Percentiles rank a stretch among this genome's conserved stretches.
These are phyloP conservation scores for Marasmius sp. DNA, from an alignment of 1,284 basidiomycete genomes.

Conservation along the genomic window DNA sequence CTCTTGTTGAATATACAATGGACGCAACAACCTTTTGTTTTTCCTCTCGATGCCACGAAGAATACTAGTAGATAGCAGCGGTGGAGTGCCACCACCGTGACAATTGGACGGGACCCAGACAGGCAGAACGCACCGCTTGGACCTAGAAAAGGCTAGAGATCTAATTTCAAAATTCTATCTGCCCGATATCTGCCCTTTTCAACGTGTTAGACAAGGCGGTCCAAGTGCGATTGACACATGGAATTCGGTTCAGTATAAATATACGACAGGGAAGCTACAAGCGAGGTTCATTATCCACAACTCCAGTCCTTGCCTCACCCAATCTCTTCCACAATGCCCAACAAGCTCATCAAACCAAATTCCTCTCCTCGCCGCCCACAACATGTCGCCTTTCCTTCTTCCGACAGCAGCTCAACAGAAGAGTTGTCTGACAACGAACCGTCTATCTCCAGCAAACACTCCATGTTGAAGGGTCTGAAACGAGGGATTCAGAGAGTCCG, in stretches of 20 bases:
- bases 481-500: neutral
- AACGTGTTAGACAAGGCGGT: neutral
- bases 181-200: neutral
- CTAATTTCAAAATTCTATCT: no score
- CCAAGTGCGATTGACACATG: neutral
- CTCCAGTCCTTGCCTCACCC: neutral
- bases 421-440: neutral
- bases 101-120: neutral
- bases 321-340: neutral
- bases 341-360: neutral
- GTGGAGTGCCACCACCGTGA: neutral
- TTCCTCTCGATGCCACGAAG: no score
- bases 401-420: neutral
- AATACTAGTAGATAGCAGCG: no score
- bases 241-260: neutral
- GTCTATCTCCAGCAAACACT: neutral
- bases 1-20: no score
- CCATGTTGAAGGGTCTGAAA: neutral
- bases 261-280: neutral
- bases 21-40: no score
- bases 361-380: neutral
- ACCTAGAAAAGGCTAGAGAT: neutral
- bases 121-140: neutral
- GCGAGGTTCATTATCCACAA: neutral
- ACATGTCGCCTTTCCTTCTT: neutral